Evolutionary conservation across 2,329 filamentous ascomycete genomes (phyloP), one percentile per base, ranked within the genome.

Genomic region (Ophiostoma pallidulum): DNA sequence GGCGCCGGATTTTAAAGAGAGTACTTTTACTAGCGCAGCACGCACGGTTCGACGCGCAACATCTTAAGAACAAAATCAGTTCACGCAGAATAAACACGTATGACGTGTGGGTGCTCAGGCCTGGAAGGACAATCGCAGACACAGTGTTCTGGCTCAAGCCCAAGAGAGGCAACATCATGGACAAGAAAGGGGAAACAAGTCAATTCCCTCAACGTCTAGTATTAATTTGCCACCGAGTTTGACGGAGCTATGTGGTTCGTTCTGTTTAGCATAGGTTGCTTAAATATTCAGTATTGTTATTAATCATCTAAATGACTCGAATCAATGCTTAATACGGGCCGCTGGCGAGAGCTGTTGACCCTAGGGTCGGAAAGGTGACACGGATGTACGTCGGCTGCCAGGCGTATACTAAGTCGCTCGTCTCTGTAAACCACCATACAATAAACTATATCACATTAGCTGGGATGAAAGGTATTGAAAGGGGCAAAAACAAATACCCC

Each of bases 341-440:
- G 35, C 26, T 24, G 33, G 24, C 38, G 38, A 22, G 42, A 47
- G 45, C 45, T 42, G 22, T 47, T 47, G 38, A 37, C 45, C n/a
- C 38, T 29, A 20, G 29, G 37, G 29, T 41, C 45, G 16, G 38
- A 29, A 48, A 48, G 7, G 26, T 35, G 18, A 43, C 24, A 31
- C 40, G 33, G 33, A 33, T 32, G 33, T 39, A 48, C 4, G 46
- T 39, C 14, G 47, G 47, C 32, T 38, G 16, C 47, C 47, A 49
- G n/a, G 24, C 16, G 16, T 42, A 20, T 14, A 49, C 33, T 3
- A 41, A 8, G 38, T 49, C 47, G 24, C 24, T 18, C 16, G 38
- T 36, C n/a, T 49, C 37, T 32, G 47, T 45, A 38, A 48, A 48
- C 45, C 45, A 48, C 45, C 45, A 48, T 3, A 18, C 39, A 14